Evolutionary conservation across 1,284 basidiomycete species (phyloP), one percentile per base, ranked within the genome.

Genomic region (Irpex sp.): DNA sequence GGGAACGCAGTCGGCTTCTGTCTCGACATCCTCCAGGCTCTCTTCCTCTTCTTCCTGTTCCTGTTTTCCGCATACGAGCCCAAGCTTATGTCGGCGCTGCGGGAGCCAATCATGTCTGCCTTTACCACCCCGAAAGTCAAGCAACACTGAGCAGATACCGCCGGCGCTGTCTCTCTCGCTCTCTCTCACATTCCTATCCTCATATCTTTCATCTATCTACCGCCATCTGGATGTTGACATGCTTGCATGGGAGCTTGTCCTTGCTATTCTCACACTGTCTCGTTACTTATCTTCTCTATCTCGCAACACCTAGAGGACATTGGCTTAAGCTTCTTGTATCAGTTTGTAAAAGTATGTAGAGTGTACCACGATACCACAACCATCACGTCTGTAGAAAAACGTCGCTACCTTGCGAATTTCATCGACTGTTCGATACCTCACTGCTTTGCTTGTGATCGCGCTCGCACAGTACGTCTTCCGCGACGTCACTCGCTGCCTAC

Each of bases 1-100:
- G 54, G 54, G 26, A 56, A 56, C 31, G 17, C 54, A 34, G 8
- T 56, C 26, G 54, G 54, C 54, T 56, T 56, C 54, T 56, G 54
- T 26, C 34, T 56, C 7, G 54, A 56, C n/a, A 56, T 56, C 19
- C 54, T 56, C 9, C 54, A 56, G 31, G 54, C 54, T 17, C 54
- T 56, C 13, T 56, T 56, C 54, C 54, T 56, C 11, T 56, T 56
- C 54, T 56, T 56, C 54, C 54, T 56, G 9, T 56, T 56, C 54
- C 54, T 56, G 9, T 56, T 56, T 36, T 56, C 54, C 34, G 54
- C 54, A 34, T 56, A 56, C 54, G 54, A 56, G 54, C 54, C 54
- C 54, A 56, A 17, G 7, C 26, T 56, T 36, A 36, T 56, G 54
- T 31, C 54, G 15, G 21, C 54, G 34, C 54, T 56, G 26, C 26